Evolutionary conservation across 2,329 filamentous ascomycete genomes (phyloP), one percentile per base, ranked within the genome.

Genomic region (Diaporthe sp.): DNA sequence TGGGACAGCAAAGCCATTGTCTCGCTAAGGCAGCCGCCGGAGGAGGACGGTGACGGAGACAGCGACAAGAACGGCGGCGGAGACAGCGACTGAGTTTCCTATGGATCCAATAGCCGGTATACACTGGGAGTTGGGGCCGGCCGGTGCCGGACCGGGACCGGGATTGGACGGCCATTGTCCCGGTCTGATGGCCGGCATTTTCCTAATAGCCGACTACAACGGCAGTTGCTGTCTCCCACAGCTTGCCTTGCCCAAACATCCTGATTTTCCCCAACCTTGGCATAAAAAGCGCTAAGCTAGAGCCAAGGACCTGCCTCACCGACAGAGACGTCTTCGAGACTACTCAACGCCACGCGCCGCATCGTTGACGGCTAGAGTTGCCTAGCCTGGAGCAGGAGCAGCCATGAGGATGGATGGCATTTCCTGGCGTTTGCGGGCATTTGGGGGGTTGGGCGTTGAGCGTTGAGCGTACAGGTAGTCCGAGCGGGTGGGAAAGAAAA

Each of bases 1-100:
- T 84, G 83, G 76, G 72, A 81, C n/a, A 83, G 84, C 39, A 81
- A 87, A 7, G 84, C 84, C 3, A 83, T 90, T 28, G 85, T 84
- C 31, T 60, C 74, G 19, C 42, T 77, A 34, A 37, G 51, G 31
- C 76, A 76, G 79, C 79, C 88, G 77, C 84, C 86, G 77, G 84
- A 86, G 78, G 83, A 85, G 39, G 84, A 87, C 9, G 70, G 55
- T 17, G 60, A 60, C 15, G 42, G 37, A 8, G 60, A 44, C 25
- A 55, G 31, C 44, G 84, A 87, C 10, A 61, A 49, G 17, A 55
- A 65, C 13, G 42, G 37, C 7, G 60, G 46, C 25, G 62, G 34
- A 6, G 31, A 67, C 39, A 15, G 34, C 55, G 28, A 72, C 25
- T 61, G 42, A 71, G 46, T 25, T 22, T 17, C n/a, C 31, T 1